Conservation (phyloP, 768 basidiomycete species). For the Postia placenta region DNA sequence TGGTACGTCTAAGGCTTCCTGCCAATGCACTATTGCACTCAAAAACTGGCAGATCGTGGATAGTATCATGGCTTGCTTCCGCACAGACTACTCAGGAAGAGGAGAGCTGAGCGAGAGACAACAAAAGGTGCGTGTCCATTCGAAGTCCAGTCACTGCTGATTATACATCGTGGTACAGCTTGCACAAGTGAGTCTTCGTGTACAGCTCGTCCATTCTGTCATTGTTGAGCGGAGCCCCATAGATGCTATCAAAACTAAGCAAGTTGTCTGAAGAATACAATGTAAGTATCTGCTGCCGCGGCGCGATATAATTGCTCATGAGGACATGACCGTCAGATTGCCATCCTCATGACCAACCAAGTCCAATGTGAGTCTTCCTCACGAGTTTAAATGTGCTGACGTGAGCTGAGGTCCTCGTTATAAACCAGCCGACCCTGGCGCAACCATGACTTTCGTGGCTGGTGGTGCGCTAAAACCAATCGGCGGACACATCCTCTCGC, state of each 20-base stretch:
- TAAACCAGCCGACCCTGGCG: slow-evolving; percentile 81
- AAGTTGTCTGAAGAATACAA: slow-evolving; percentile 93
- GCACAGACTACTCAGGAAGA: slow-evolving; percentile 89
- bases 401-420: too few relatives aligned
- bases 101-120: slow-evolving; percentile 93
- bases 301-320: slow-evolving; percentile 3
- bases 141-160: not conserved
- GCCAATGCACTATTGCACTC: not conserved
- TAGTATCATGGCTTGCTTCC: slow-evolving; percentile 95
- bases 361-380: slow-evolving; percentile 64
- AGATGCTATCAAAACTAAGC: slow-evolving; percentile 89
- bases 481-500: slow-evolving; percentile 84
- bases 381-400: not conserved
- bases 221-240: not conserved
- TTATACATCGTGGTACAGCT: slow-evolving; percentile 39
- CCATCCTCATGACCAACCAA: slow-evolving; percentile 87
- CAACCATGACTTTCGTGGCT: slow-evolving; percentile 92
- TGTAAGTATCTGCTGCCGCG: slow-evolving; percentile 32
- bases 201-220: not conserved
- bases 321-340: slow-evolving; percentile 49
- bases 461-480: slow-evolving; percentile 90
- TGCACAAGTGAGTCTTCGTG: slow-evolving; percentile 55
- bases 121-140: slow-evolving; percentile 55
- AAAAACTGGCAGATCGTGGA: slow-evolving; percentile 67
- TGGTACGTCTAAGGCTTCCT: slow-evolving; percentile 36